Conservation (phyloP, 345 rosid species). For the Hibiscus trionum region DNA sequence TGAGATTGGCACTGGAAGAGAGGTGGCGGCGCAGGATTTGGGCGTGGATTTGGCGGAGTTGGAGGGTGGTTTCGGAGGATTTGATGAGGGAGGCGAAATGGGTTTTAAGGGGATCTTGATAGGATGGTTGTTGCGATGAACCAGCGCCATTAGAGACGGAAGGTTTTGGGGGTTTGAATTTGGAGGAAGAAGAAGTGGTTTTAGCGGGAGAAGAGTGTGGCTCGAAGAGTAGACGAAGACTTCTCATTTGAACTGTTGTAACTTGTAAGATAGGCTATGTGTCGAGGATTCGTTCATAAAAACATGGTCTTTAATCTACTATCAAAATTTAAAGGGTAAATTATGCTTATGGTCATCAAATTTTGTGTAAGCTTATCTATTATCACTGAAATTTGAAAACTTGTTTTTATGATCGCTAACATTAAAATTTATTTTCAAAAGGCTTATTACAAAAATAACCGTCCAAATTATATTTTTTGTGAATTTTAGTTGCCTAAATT, state of each 20-base stretch:
- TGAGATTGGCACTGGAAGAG: slow-evolving; percentile 31
- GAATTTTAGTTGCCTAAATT: too few species aligned
- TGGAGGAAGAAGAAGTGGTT: not conserved
- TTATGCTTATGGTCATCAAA: too few species aligned
- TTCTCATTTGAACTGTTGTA: slow-evolving; percentile 16
- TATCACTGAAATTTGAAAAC: too few species aligned
- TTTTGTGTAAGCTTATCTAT: too few species aligned
- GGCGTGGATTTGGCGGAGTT: slow-evolving; percentile 51
- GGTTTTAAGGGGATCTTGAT: slow-evolving; percentile 22
- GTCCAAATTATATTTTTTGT: too few species aligned
- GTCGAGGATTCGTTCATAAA: not conserved
- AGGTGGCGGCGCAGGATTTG: slow-evolving; percentile 38
- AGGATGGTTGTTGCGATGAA: not conserved
- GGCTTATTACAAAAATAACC: too few species aligned
- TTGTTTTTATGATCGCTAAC: too few species aligned
- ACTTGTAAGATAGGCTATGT: not conserved
- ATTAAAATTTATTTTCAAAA: too few species aligned
- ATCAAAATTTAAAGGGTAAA: too few species aligned
- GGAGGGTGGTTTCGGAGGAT: slow-evolving; percentile 24
- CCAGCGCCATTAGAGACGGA: not conserved
- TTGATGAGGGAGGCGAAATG: slow-evolving; percentile 41
- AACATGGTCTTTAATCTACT: not conserved
- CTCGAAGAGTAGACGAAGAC: slow-evolving; percentile 12
- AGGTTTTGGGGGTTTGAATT: not conserved
- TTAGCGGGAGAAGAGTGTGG: slow-evolving; percentile 7